Base-by-base conservation (phyloP, 2,329 filamentous ascomycete genomes). In the Arachnomyces sp. region DNA sequence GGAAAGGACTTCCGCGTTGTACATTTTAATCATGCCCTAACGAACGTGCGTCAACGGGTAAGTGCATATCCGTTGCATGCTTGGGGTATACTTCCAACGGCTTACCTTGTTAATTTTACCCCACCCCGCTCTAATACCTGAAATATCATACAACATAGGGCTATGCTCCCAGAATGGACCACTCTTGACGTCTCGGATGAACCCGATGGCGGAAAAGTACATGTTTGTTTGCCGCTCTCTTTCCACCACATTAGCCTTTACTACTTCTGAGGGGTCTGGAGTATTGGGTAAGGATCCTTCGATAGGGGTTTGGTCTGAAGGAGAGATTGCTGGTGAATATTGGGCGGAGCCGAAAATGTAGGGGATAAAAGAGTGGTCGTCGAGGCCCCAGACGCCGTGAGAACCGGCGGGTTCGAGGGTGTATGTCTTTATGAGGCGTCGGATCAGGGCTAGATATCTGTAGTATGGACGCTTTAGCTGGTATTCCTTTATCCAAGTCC, bases 21-120 rank as follows among this genome's bases (percentile, higher is more conserved):
- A 98, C 92, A 98, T 98, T 65, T 96, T 98, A 55, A 98, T 79
- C 92, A 98, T 96, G 38, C 92, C 92, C 81, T 83, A 44, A 7
- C 18, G 36, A 44, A 25, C 29, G 13, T 41, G 8, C 13, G 29
- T 9, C 11, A 30, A 9, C 31, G 34, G 12, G 6, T 38, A 14
- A 16, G n/a, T 46, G 28, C 15, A 16, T 33, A 16, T 2, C 30
- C 4, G 18, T 31, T 33, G 13, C 5, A 31, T 31, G 20, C 9
- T 44, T 13, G 47, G 42, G 28, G 2, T 14, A 25, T 38, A 29
- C 12, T 38, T 12, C 11, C 33, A 43, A 25, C 5, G 5, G 20
- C 44, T 33, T 51, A 76, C 76, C 70, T 89, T 89, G 65, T 98
- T 96, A 56, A 98, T 94, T 70, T 98, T 98, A 28, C 84, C 92